Base-by-base conservation (phyloP, 2,329 filamentous ascomycete genomes). In the Tothia fuscella region DNA sequence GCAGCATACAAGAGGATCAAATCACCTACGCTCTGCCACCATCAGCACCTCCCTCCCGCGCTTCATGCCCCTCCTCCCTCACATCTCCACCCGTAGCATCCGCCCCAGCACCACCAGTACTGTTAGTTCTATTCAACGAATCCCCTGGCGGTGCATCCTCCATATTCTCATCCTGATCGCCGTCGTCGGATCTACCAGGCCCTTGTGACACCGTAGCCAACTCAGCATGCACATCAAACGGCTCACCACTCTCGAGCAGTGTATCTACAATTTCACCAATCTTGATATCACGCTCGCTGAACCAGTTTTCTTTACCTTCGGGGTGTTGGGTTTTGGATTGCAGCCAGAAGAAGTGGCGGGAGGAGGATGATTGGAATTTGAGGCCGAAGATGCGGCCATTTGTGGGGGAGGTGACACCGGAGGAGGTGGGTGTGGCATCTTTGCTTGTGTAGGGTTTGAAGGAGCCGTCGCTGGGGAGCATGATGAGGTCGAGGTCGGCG, bases 21-120 rank as follows among this genome's bases (percentile, higher is more conserved):
- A 61, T 65, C 64, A 98, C 93, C 89, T 96, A 98, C 91, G 89
- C 91, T 95, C 91, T 79, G 67, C 85, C 93, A 57, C 93, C 91
- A 65, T 96, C 91, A 53, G 86, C 86, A 59, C 93, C 91, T 46
- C 89, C 91, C 64, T 94, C 87, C 66, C 93, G 75, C 49, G 89
- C 78, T 51, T 77, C 79, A 61, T 86, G 78, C 45, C 91, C 91
- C 62, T 96, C 91, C 61, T 93, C 80, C 62, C 88, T 77, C 52
- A 94, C 68, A 59, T 98, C 89, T 49, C 88, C 89, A 43, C 89
- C 89, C 3, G 88, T 94, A 41, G 88, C 88, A 62, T 74, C 87
- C 43, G 83, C 67, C 25, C 87, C 88, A 46, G 88, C 88, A 49
- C 88, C 88, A 46, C 87, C 87, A 51, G 78, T 80, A 29, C 33